phyloP scores from a whole-genome alignment of 2,329 filamentous ascomycete species.

The Phyllachora maydis region DNA sequence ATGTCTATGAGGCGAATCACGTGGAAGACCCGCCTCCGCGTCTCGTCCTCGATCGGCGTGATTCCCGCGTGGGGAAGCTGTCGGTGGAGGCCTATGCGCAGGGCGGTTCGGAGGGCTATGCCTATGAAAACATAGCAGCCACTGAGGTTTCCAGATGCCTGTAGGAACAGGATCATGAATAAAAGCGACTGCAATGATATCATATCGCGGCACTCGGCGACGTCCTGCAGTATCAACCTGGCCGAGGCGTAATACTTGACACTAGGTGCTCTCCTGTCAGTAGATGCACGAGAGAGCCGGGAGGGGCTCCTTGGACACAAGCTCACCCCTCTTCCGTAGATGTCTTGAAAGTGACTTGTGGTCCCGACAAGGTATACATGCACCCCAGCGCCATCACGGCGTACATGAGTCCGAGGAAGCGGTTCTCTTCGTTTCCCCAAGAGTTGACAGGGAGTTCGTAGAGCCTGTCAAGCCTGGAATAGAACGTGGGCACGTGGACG shows the following conservation, averaged over 20 bases:
- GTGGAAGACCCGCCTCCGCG: constrained; percentile 44
- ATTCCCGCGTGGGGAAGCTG: constrained; percentile 43
- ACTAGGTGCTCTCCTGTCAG: constrained; percentile 21
- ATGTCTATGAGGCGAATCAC: constrained; percentile 51
- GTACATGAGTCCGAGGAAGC: constrained; percentile 51
- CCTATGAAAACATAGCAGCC: constrained; percentile 67
- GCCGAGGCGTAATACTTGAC: constrained; percentile 56
- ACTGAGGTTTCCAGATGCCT: constrained; percentile 58
- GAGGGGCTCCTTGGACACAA: constrained; percentile 1
- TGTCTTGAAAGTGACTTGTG: constrained; percentile 22
- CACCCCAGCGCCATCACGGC: constrained; percentile 52
- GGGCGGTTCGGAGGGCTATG: constrained; percentile 53
- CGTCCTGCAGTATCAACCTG: constrained; percentile 41
- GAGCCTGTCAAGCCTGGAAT: constrained; percentile 52
- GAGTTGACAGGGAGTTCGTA: constrained; percentile 48
- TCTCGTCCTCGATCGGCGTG: constrained; percentile 40
- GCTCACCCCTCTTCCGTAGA: constrained; percentile 35
- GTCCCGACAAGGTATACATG: constrained; percentile 43
- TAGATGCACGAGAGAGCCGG: too few species aligned
- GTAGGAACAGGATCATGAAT: constrained; percentile 65
- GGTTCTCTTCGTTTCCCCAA: constrained; percentile 41
- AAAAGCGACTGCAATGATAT: constrained; percentile 54
- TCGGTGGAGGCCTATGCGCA: constrained; percentile 61
- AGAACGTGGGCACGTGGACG: constrained; percentile 67
- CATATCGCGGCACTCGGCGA: constrained; percentile 53